Evolutionary conservation across 1,139 yeast species (phyloP), one percentile per base, ranked within the genome.

Genomic region (Arxiozyma heterogenica): DNA sequence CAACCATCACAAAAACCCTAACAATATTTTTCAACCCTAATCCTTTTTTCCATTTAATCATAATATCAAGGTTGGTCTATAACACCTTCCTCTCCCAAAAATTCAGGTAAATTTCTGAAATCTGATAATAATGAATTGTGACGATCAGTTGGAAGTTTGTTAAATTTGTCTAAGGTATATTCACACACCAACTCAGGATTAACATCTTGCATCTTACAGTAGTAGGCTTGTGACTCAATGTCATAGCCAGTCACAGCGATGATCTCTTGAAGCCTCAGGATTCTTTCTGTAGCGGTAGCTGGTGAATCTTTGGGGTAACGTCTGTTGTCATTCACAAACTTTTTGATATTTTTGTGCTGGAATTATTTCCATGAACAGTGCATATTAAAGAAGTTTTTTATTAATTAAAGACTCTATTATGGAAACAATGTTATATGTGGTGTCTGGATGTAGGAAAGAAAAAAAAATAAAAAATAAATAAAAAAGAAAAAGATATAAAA

Each of bases 181-280:
- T 41, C 42, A 17, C 41, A 41, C 3, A 11, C 9, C 11, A 49
- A 11, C 20, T 43, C 41, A 2, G 56, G 56, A 21, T 54, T 38
- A 8, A 52, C 53, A 18, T 52, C 48, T 45, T 42, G 25, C 45
- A 54, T 20, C n/a, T 46, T 41, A 20, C 56, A 52, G 12, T 52
- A 49, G 21, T 52, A 52, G 7, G 18, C 41, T 27, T 54, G 47
- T 6, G 18, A n/a, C 12, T 52, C 55, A 8, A 43, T 27, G 47
- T 52, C 49, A 21, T 50, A 52, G 17, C 51, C 53, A 1, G 46
- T 25, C 3, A 54, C 44, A 1, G 53, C 21, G 11, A 30, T 46
- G 15, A 54, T 49, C 18, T 49, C 55, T 1, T 23, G 27, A 17
- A 25, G 30, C 18, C 56, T 20, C 1, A 4, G 3, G 4, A 50